Evolutionary conservation across 2,329 filamentous ascomycete species (phyloP).

Genomic region (Exophiala dermatitidis): DNA sequence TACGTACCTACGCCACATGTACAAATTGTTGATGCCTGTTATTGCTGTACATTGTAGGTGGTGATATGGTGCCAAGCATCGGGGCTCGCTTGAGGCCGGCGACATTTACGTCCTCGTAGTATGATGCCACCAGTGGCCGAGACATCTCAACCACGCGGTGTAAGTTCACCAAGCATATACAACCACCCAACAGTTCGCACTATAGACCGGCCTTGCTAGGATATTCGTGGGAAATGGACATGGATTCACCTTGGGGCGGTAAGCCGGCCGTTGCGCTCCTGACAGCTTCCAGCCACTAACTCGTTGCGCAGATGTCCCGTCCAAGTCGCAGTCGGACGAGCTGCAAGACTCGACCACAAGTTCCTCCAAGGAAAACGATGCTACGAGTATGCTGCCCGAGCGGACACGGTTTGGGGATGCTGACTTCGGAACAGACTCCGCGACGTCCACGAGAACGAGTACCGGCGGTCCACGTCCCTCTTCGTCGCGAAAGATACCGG

Average conservation of each 20-base stretch:
- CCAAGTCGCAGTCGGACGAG: slow-evolving; percentile 32
- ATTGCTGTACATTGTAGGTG: no score
- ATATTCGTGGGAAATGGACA: slow-evolving; percentile 18
- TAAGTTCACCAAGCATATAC: background rate
- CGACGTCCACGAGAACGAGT: slow-evolving; percentile 29
- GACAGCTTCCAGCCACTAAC: slow-evolving; percentile 23
- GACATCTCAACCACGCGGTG: background rate
- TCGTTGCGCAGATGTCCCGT: slow-evolving; percentile 39
- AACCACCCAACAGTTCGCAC: background rate
- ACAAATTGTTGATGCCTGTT: no score
- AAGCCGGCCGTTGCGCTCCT: slow-evolving; percentile 30
- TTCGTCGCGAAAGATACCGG: slow-evolving; percentile 44
- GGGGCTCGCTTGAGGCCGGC: no score
- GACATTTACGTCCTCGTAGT: no score
- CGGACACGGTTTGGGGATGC: slow-evolving; percentile 5
- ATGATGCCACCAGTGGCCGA: background rate
- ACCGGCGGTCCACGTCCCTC: slow-evolving; percentile 42
- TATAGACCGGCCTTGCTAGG: background rate
- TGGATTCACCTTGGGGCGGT: slow-evolving; percentile 47
- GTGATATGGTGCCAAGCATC: no score
- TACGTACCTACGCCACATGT: no score
- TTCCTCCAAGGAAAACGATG: slow-evolving; percentile 28
- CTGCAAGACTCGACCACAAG: slow-evolving; percentile 28
- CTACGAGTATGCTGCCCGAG: slow-evolving; percentile 11
- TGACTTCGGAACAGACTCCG: slow-evolving; percentile 18